A percentile compares a stretch with the other conserved stretches of the same genome.
Conservation (phyloP, 441 rosid species). For the Erodium trifolium region DNA sequence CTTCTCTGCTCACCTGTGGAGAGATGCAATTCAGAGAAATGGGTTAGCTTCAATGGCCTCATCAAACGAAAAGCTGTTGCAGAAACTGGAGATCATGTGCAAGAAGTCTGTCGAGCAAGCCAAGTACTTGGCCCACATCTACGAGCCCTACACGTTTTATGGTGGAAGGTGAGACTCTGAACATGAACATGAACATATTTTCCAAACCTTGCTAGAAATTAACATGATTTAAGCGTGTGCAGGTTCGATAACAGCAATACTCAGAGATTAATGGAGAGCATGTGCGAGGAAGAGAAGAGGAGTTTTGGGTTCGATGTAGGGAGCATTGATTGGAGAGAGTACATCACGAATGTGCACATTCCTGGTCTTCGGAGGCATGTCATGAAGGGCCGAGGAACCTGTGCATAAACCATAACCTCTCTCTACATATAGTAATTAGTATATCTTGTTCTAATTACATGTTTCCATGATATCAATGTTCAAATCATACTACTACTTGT, state of each 20-base stretch:
- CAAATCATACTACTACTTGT: too few relatives aligned
- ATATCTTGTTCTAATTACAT: too few relatives aligned
- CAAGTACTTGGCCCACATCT: slow-evolving; percentile 62
- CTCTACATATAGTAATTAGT: too few relatives aligned
- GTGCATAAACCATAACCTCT: neutral
- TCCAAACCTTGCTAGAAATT: neutral
- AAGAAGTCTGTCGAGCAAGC: slow-evolving; percentile 78
- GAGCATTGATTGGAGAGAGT: slow-evolving; percentile 69
- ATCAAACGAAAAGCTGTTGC: slow-evolving; percentile 41
- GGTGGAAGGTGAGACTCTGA: slow-evolving; percentile 62
- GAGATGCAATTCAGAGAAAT: slow-evolving; percentile 32
- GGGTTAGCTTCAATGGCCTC: slow-evolving; percentile 33
- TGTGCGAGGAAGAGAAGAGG: slow-evolving; percentile 71
- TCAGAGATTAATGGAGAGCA: slow-evolving; percentile 50
- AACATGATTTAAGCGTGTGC: slow-evolving; percentile 7
- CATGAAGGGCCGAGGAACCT: slow-evolving; percentile 47
- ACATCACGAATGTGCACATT: slow-evolving; percentile 65
- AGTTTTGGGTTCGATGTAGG: slow-evolving; percentile 64
- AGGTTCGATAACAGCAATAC: slow-evolving; percentile 89
- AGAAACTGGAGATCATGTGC: slow-evolving; percentile 53
- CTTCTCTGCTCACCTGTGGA: slow-evolving; percentile 49
- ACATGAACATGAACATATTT: too few relatives aligned
- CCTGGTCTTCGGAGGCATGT: slow-evolving; percentile 80
- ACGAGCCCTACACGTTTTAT: slow-evolving; percentile 83
- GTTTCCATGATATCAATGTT: neutral